These are phyloP conservation scores for Straminergon stramineum DNA, from an alignment of 225 moss, liverwort and hornwort species.

Conservation along the genomic window DNA sequence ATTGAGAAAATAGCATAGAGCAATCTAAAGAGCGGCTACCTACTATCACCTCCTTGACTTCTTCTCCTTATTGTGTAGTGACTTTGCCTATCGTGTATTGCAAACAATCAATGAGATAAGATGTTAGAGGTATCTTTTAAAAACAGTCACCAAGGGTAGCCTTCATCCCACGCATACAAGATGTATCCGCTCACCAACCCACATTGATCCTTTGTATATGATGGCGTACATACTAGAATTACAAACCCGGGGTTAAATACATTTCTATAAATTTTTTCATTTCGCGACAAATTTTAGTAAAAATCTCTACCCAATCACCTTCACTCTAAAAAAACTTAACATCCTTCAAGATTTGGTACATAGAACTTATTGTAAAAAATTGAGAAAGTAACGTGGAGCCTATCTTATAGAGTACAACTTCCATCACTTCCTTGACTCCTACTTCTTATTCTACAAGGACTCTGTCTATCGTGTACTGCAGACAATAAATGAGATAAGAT, in stretches of 20 bases:
- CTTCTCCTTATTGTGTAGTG: rapidly evolving
- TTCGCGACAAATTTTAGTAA: too few relatives aligned
- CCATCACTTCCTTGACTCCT: background rate
- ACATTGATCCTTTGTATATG: background rate
- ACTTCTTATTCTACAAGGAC: background rate
- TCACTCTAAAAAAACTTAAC: too few relatives aligned
- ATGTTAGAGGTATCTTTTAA: rapidly evolving
- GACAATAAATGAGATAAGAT: background rate
- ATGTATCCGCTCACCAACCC: background rate
- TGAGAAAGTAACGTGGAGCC: too few relatives aligned
- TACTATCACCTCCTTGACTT: background rate
- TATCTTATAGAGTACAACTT: too few relatives aligned
- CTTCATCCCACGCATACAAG: background rate
- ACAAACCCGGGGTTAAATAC: too few relatives aligned
- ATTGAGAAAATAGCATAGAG: background rate
- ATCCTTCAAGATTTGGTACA: too few relatives aligned
- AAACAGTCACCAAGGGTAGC: background rate
- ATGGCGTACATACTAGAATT: background rate
- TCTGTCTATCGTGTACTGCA: background rate
- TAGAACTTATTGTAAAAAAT: too few relatives aligned
- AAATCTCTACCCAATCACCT: too few relatives aligned
- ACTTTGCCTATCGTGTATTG: rapidly evolving
- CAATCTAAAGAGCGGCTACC: background rate
- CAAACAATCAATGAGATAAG: background rate
- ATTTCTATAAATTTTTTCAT: too few relatives aligned